Conservation (phyloP, 441 rosid species). For the Mallotus repandus region DNA sequence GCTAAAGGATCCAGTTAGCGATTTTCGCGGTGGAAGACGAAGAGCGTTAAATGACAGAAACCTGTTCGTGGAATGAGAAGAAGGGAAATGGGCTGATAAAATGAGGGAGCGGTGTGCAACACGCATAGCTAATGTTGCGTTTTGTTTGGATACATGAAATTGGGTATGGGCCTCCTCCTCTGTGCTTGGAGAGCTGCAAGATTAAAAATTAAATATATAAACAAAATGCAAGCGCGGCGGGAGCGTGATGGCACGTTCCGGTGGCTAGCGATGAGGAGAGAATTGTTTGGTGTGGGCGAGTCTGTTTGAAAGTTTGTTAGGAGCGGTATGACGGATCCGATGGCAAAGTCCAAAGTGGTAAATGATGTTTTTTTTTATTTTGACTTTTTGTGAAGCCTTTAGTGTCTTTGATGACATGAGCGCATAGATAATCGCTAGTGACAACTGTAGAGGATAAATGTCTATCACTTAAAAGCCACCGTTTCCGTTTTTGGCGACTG, state of each 20-base stretch:
- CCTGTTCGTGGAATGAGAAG: neutral
- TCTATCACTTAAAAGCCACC: no score
- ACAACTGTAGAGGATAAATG: neutral
- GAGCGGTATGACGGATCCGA: neutral
- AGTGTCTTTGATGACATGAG: no score
- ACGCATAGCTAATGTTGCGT: slow-evolving; percentile 18
- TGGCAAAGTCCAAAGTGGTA: neutral
- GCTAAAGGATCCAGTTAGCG: neutral
- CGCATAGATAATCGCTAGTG: neutral
- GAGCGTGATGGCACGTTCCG: slow-evolving; percentile 34
- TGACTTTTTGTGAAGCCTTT: neutral
- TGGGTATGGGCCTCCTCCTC: neutral
- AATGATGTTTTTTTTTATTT: neutral
- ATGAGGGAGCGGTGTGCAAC: slow-evolving; percentile 26
- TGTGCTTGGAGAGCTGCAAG: neutral
- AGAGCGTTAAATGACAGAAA: slow-evolving; percentile 10
- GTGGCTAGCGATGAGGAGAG: no score
- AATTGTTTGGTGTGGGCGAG: neutral
- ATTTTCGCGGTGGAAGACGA: neutral
- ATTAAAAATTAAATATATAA: no score
- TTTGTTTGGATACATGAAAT: no score
- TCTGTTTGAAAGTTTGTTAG: neutral
- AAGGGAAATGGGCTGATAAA: neutral
- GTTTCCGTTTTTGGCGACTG: no score
- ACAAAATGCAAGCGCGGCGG: neutral